Percentiles rank a stretch among this genome's conserved stretches.
phyloP scores from a whole-genome alignment of 768 basidiomycete species.

The Phallus indusiatus region DNA sequence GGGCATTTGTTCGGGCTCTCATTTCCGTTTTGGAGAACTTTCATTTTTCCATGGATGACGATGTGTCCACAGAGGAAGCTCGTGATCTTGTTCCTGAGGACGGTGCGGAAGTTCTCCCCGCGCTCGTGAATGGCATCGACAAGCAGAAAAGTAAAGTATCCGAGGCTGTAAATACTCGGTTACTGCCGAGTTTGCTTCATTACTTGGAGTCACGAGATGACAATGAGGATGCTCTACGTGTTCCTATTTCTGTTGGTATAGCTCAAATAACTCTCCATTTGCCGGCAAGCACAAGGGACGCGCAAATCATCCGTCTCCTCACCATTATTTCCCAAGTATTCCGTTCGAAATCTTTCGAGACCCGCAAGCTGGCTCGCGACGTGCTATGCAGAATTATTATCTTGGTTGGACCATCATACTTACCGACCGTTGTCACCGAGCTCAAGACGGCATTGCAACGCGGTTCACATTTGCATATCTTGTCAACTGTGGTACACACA shows the following conservation, averaged over 20 bases:
- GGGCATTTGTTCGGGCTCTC: constrained; percentile 75
- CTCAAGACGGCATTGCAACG: constrained; percentile 76
- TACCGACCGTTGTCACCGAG: constrained; percentile 67
- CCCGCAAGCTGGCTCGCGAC: constrained; percentile 76
- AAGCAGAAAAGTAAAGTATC: constrained; percentile 33
- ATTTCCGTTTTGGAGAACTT: constrained; percentile 84
- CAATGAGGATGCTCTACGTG: constrained; percentile 74
- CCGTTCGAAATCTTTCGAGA: constrained; percentile 90
- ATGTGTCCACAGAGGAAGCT: constrained; percentile 21
- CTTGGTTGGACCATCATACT: constrained; percentile 61
- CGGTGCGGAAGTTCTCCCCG: constrained; percentile 18
- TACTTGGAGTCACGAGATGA: constrained; percentile 81
- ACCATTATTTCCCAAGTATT: constrained; percentile 84
- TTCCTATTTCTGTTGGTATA: constrained; percentile 83
- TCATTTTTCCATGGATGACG: constrained; percentile 76
- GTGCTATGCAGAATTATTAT: constrained; percentile 73
- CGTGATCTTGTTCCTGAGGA: constrained; percentile 18
- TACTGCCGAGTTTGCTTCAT: constrained; percentile 70
- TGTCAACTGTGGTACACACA: constrained; percentile 77
- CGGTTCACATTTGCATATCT: constrained; percentile 89
- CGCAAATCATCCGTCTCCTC: constrained; percentile 66
- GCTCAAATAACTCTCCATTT: constrained; percentile 76
- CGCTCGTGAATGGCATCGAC: constrained; percentile 11
- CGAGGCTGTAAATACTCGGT: constrained; percentile 63
- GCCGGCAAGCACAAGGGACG: constrained; percentile 49